phyloP scores from a whole-genome alignment of 1,284 basidiomycete genomes.

The Pseudomicrostroma phylloplanum region DNA sequence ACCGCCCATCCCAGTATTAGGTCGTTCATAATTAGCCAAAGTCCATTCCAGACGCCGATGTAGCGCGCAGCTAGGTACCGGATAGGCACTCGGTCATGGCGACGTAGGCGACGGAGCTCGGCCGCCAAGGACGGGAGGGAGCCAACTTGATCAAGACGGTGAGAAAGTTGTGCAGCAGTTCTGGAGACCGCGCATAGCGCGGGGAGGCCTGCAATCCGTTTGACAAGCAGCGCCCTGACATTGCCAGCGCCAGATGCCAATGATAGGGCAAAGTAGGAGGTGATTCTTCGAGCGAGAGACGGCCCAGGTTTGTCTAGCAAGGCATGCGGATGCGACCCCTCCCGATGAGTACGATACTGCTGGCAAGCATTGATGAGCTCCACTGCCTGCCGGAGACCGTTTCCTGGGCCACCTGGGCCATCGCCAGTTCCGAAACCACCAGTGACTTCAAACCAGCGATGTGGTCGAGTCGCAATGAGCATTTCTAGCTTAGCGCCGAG shows the following conservation, averaged over 20 bases:
- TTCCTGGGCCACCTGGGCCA: slow-evolving; percentile 12
- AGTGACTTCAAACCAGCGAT: slow-evolving; percentile 21
- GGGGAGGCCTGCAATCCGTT: neutral
- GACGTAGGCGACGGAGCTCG: slow-evolving; percentile 15
- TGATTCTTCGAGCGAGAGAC: no score
- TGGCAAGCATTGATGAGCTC: slow-evolving; percentile 13
- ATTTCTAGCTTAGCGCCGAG: slow-evolving; percentile 5
- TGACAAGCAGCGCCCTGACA: slow-evolving; percentile 11
- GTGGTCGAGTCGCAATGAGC: slow-evolving; percentile 9
- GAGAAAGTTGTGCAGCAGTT: slow-evolving; percentile 50
- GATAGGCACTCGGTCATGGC: slow-evolving; percentile 15
- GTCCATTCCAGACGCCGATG: slow-evolving; percentile 75
- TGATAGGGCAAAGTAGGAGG: slow-evolving; percentile 3
- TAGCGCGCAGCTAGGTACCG: slow-evolving; percentile 18
- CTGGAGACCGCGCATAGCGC: slow-evolving; percentile 21
- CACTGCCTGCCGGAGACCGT: slow-evolving; percentile 15
- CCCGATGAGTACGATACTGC: no score
- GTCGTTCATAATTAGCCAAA: slow-evolving; percentile 89
- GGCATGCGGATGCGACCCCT: no score
- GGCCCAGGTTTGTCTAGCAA: slow-evolving; percentile 3
- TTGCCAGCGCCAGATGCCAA: neutral
- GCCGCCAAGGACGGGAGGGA: slow-evolving; percentile 47
- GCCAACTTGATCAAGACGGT: slow-evolving; percentile 50
- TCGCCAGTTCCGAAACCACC: slow-evolving; percentile 11
- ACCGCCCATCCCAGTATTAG: slow-evolving; percentile 70